Percentiles rank a stretch among this genome's conserved stretches.
Evolutionary conservation across 2,329 filamentous ascomycete genomes (phyloP).

Genomic region (Aspergillus brunneoviolaceus): DNA sequence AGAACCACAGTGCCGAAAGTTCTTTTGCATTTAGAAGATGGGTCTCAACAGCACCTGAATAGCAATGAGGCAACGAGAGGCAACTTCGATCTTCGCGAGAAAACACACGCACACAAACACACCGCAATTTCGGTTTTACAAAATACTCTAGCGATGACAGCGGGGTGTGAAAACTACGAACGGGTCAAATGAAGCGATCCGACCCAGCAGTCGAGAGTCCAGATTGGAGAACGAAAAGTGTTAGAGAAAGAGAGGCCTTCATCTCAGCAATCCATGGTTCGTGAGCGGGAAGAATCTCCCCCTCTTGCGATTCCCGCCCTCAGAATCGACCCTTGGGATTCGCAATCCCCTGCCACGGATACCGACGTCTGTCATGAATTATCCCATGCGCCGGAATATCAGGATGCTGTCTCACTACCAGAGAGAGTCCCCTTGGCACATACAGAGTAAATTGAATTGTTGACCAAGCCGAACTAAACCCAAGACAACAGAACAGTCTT

Average conservation of each 20-base stretch:
- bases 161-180: background rate
- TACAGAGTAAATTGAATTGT: too few relatives aligned
- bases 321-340: background rate
- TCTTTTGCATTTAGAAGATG: background rate
- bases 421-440: too few relatives aligned
- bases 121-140: background rate
- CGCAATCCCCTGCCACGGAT: background rate
- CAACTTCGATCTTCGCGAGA: background rate
- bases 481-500: too few relatives aligned
- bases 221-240: background rate
- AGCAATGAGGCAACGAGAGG: background rate
- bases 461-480: too few relatives aligned
- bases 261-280: slow-evolving; percentile 8
- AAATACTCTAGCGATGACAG: too few relatives aligned
- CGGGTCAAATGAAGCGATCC: background rate
- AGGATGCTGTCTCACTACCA: too few relatives aligned
- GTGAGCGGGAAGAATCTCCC: slow-evolving; percentile 5
- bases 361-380: too few relatives aligned
- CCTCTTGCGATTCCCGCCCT: slow-evolving; percentile 3
- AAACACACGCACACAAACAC: background rate
- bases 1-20: background rate
- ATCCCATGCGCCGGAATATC: too few relatives aligned
- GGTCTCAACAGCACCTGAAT: background rate
- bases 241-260: background rate
- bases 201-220: background rate